Evolutionary conservation across 306 rosid species (phyloP).

Genomic region (Malus sylvestris): DNA sequence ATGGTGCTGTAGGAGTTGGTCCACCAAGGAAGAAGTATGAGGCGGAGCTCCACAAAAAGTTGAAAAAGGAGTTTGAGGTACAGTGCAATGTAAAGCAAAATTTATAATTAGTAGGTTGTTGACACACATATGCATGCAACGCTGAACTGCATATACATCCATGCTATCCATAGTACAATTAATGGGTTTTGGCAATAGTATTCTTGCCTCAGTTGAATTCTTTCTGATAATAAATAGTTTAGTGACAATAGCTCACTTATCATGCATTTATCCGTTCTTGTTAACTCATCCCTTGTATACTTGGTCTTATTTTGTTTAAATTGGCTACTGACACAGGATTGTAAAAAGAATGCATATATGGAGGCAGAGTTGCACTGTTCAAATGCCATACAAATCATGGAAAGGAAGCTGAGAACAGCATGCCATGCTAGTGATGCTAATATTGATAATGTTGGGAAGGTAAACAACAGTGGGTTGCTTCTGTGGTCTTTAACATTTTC

Average conservation of each 20-base stretch:
- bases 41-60: conserved; percentile 56
- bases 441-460: conserved; percentile 74
- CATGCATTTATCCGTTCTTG: neutral
- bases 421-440: conserved; percentile 79
- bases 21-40: conserved; percentile 78
- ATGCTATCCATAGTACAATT: neutral
- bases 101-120: neutral
- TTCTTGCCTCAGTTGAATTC: neutral
- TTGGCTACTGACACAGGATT: conserved; percentile 56
- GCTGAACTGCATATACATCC: neutral
- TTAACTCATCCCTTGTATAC: neutral
- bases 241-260: neutral
- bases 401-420: conserved; percentile 80
- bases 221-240: neutral
- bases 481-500: neutral
- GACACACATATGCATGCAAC: neutral
- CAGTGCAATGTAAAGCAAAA: neutral
- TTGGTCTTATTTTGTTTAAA: conserved; percentile 13
- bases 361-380: conserved; percentile 85
- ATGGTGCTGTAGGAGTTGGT: conserved; percentile 82
- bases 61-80: conserved; percentile 86
- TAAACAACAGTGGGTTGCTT: conserved; percentile 12
- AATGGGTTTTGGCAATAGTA: neutral
- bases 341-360: conserved; percentile 67
- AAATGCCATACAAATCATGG: conserved; percentile 80